Base-by-base conservation (phyloP, 805 yeast species). In the Zygoascus flipseniorum region DNA sequence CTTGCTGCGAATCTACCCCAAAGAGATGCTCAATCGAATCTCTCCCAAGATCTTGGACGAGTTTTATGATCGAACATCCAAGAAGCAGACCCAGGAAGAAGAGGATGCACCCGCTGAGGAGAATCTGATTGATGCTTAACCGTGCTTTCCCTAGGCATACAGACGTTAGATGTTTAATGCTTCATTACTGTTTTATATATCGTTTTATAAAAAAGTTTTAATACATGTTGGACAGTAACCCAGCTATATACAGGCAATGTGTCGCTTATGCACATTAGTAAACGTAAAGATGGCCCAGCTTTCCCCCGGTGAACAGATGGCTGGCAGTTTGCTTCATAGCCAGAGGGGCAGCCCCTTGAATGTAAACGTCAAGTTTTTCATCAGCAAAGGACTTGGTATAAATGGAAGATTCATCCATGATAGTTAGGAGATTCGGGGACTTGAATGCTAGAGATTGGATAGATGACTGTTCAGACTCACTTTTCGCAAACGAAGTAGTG, bases 21-120 rank as follows among this genome's bases (percentile, higher is more conserved):
- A 90, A 82, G 98, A 93, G 75, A 79, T 93, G 86, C 83, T 93
- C 69, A 93, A 93, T 79, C 89, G 99, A 83, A 89, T 93, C 68
- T 89, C 97, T 56, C 98, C 98, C 71, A 93, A 93, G 83, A 89
- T 93, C 64, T 76, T 93, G 68, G 84, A 83, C 62, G 98, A 92
- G 74, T 93, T 92, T 74, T 93, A 93, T 74, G 98, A 92, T 66
- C 82, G 97, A 73, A 83, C 71, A 49, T 35, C 58, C 31, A 61
- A 62, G 58, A 61, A 58, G 39, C 53, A 59, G 44, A 59, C 59
- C 9, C 66, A 77, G 43, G 79, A 74, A 16, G 76, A 74, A 16
- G 83, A 74, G 48, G 70, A 62, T 35, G 67, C 65, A 23, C 66
- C 65, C 31, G 70, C 72, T 61, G 65, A 49, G 19, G 64, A 55